Percentiles rank a stretch among this genome's conserved stretches.
phyloP scores from a whole-genome alignment of 2,329 filamentous ascomycete genomes.

The Talaromyces sp. region DNA sequence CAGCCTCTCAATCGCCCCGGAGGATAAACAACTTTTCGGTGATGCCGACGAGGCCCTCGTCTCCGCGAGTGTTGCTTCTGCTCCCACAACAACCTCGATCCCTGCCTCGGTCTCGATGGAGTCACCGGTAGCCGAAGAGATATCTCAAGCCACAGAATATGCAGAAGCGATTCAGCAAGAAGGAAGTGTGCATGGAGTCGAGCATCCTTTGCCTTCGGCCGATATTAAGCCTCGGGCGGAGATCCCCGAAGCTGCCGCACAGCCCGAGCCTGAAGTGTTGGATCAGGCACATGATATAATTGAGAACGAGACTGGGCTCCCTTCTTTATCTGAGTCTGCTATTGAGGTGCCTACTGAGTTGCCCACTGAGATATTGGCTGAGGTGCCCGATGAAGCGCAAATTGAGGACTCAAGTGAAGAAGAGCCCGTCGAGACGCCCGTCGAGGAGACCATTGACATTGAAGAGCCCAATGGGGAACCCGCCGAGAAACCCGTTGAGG shows the following conservation, averaged over 20 bases:
- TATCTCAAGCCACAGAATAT: neutral
- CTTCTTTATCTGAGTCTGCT: neutral
- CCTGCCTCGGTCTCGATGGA: neutral
- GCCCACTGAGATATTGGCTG: neutral
- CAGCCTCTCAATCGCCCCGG: neutral
- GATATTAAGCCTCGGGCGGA: neutral
- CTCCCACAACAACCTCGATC: neutral
- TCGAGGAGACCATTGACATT: too few relatives aligned
- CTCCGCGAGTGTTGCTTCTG: neutral
- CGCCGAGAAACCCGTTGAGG: neutral
- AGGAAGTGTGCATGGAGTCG: too few relatives aligned
- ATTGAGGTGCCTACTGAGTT: neutral
- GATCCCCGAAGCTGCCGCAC: too few relatives aligned
- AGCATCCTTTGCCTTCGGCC: neutral
- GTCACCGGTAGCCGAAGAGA: neutral
- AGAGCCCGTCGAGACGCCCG: too few relatives aligned
- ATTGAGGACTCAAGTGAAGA: too few relatives aligned
- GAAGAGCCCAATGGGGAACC: neutral
- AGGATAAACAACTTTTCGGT: neutral
- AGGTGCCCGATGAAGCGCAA: too few relatives aligned
- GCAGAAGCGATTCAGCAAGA: neutral
- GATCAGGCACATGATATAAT: neutral
- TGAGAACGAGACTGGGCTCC: neutral
- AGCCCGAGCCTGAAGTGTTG: neutral
- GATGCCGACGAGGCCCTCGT: too few relatives aligned